Conservation (phyloP, 441 rosid species). For the Sinapis alba region DNA sequence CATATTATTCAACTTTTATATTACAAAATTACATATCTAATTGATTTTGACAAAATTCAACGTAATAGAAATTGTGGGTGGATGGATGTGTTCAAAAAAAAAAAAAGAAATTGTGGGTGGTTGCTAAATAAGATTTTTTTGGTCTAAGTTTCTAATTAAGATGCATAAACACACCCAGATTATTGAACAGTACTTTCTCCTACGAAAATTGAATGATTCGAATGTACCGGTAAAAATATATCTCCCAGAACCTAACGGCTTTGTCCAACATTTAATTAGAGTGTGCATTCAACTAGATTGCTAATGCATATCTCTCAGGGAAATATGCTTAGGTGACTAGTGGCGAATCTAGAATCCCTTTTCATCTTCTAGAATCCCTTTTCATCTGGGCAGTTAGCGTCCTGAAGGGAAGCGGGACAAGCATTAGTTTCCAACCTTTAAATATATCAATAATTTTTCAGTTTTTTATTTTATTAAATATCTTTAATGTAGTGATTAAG, state of each 20-base stretch:
- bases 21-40: not conserved
- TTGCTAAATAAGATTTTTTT: not conserved
- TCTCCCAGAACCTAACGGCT: not conserved
- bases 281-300: not conserved
- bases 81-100: not conserved
- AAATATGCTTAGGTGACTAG: not conserved
- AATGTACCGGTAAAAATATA: not conserved
- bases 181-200: not conserved
- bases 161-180: not conserved
- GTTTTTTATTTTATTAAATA: too few relatives aligned
- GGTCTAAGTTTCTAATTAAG: not conserved
- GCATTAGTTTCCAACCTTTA: too few relatives aligned
- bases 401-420: too few relatives aligned
- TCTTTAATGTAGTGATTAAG: too few relatives aligned
- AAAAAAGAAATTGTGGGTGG: not conserved
- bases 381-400: too few relatives aligned
- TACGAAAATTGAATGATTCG: not conserved
- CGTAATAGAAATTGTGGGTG: not conserved
- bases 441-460: too few relatives aligned
- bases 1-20: not conserved
- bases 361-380: too few relatives aligned
- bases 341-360: too few relatives aligned
- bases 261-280: not conserved
- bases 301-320: not conserved
- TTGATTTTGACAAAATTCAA: not conserved